Evolutionary conservation across 1,284 basidiomycete genomes (phyloP), one percentile per base, ranked within the genome.

Genomic region (Ustilago hordei): DNA sequence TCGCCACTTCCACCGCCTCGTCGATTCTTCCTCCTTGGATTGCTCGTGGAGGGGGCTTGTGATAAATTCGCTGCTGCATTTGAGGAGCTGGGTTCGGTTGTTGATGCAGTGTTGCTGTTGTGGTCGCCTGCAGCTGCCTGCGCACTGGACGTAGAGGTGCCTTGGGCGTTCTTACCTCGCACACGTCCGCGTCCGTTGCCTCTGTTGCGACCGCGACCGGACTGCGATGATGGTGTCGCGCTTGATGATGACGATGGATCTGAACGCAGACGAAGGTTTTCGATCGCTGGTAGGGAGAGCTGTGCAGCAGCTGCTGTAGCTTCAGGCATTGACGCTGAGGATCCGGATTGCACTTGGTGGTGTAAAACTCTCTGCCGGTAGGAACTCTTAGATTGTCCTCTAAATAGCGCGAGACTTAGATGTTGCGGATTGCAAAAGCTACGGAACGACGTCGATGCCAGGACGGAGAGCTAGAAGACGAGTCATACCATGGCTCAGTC

Each of bases 221-320:
- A 43, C 31, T 73, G 61, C 9, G 65, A 55, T n/a, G 56, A 39
- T 8, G 58, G 43, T 31, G 47, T 23, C 4, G 58, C 53, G 23
- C 60, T 63, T 19, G 69, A 34, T 15, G 69, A 62, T n/a, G 62
- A 53, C 12, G 64, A 64, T 17, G 64, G 55, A 17, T 64, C 47
- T 17, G 65, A 38, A 2, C 61, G 47, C 11, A 64, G 41, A 8
- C 38, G 57, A 3, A 68, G 58, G 17, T 55, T 64, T 31, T 61
- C 43, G 9, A 73, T 60, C 1, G 58, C 61, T 57, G 64, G 65
- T n/a, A 68, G 41, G 2, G 38, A 35, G 8, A 38, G 8, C 41
- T 50, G 54, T 5, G 31, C n/a, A 50, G 65, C 57, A 57, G 65
- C 58, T 43, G 57, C 45, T 12, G 62, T 39, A 13, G 65, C 61